Conservation (phyloP, 257 asterid genomes). For the Apocynum venetum region DNA sequence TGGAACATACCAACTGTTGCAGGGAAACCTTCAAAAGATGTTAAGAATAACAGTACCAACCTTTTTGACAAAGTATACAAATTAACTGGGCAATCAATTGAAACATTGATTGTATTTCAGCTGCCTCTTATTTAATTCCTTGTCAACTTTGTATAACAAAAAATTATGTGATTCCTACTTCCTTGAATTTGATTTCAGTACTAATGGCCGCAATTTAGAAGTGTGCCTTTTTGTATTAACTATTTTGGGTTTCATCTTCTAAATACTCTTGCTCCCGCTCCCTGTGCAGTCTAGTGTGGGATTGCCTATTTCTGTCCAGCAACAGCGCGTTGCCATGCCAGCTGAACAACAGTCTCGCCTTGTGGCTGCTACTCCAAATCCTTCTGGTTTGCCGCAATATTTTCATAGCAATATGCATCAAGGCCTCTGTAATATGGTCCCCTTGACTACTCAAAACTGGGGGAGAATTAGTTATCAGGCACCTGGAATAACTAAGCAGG, state of each 20-base stretch:
- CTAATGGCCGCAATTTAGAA: background rate
- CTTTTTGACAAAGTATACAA: conserved; percentile 14
- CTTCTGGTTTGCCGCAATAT: conserved; percentile 11
- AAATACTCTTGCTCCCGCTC: background rate
- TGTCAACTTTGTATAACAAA: background rate
- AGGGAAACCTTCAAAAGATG: conserved; percentile 11
- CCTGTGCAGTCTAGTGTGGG: background rate
- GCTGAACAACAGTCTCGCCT: conserved; percentile 5
- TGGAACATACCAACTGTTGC: conserved; percentile 16
- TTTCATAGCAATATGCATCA: background rate
- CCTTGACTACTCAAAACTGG: conserved; percentile 13
- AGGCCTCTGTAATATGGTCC: conserved; percentile 3
- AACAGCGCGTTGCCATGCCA: background rate
- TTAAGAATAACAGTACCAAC: conserved; percentile 2
- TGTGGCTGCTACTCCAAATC: conserved; percentile 17
- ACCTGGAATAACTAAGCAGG: conserved; percentile 25
- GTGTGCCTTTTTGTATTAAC: background rate
- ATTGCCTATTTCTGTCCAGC: background rate
- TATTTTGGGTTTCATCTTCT: background rate
- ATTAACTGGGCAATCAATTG: background rate
- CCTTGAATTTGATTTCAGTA: background rate
- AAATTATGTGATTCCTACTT: background rate
- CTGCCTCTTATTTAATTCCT: background rate
- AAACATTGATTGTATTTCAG: background rate
- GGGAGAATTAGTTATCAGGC: conserved; percentile 15